Base-by-base conservation (phyloP, 2,329 filamentous ascomycete species). In the Hypocrella siamensis region DNA sequence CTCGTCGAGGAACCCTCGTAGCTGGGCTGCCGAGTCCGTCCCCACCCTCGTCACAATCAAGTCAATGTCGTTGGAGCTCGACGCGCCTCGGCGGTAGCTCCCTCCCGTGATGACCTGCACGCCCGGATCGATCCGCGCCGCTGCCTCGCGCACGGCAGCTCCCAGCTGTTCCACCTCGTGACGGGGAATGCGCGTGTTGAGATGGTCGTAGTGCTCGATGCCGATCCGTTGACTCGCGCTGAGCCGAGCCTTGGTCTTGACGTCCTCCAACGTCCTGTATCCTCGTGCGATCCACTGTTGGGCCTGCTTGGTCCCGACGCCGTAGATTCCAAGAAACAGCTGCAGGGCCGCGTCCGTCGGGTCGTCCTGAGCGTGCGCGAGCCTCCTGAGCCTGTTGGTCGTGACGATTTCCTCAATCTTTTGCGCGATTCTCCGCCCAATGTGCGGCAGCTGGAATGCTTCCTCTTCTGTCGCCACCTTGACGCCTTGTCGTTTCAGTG, bases 371-470 rank as follows among this genome's bases (percentile, higher is more conserved):
- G 79, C 71, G 42, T 76, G 72, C 21, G 93, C 79, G 0, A 94
- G 64, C 24, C 78, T 68, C 26, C 68, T 68, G 1, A 94, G 66
- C 17, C 65, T 63, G 44, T 83, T 69, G 0, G 83, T 93, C 25
- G 65, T 63, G 3, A 74, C 81, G 27, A 94, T 93, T 48, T 94
- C 88, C 44, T 90, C 82, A 39, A 96, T 90, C 51, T 93, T 93
- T 17, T 69, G 62, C 0, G 85, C 85, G 2, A 94, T 58, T 1
- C 81, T 68, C 9, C 61, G 45, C 6, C 86, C 86, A 22, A 94
- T 74, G 35, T 65, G 68, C 1, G 74, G 72, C 1, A 94, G 62
- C 2, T 56, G 51, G 9, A 66, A 56, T 0, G 86, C 88, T 49
- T 92, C 67, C 30, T 74, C 65, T 35, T 69, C 74, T 0, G 78